Evolutionary conservation across 2,329 filamentous ascomycete species (phyloP).

Genomic region (Ceratocystis harringtonii): DNA sequence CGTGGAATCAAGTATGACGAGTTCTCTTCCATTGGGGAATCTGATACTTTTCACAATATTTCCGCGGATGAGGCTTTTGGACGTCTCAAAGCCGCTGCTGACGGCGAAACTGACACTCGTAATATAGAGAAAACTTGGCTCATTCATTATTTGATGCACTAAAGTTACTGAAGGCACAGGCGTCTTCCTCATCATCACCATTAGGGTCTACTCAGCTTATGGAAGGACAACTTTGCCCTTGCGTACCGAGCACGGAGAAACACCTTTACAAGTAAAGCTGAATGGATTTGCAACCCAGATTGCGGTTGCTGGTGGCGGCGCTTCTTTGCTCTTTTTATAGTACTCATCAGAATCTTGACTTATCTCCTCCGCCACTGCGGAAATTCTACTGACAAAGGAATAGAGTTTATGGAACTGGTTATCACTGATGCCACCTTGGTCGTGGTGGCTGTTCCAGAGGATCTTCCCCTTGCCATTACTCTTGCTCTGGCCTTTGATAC

Average conservation of each 20-base stretch:
- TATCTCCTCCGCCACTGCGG: slow-evolving; percentile 37
- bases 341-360: slow-evolving; percentile 63
- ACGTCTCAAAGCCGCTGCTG: slow-evolving; percentile 29
- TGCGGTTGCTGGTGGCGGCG: slow-evolving; percentile 40
- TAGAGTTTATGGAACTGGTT: slow-evolving; percentile 46
- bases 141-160: slow-evolving; percentile 46
- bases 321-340: slow-evolving; percentile 62
- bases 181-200: slow-evolving; percentile 39
- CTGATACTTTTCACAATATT: slow-evolving; percentile 55
- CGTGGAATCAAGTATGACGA: slow-evolving; percentile 49
- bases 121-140: slow-evolving; percentile 33
- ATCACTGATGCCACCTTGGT: slow-evolving; percentile 52
- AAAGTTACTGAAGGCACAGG: slow-evolving; percentile 40
- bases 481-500: slow-evolving; percentile 54
- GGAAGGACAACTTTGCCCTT: slow-evolving; percentile 43
- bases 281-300: slow-evolving; percentile 25
- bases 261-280: slow-evolving; percentile 41
- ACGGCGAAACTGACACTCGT: slow-evolving; percentile 25
- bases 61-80: slow-evolving; percentile 43
- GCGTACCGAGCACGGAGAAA: slow-evolving; percentile 35
- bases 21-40: slow-evolving; percentile 59
- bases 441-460: slow-evolving; percentile 53
- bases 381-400: slow-evolving; percentile 40
- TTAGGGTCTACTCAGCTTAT: slow-evolving; percentile 40
- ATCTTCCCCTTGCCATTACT: slow-evolving; percentile 51